Base-by-base conservation (phyloP, 371 early-diverging fungal species). In the Actinomortierella ambigua region DNA sequence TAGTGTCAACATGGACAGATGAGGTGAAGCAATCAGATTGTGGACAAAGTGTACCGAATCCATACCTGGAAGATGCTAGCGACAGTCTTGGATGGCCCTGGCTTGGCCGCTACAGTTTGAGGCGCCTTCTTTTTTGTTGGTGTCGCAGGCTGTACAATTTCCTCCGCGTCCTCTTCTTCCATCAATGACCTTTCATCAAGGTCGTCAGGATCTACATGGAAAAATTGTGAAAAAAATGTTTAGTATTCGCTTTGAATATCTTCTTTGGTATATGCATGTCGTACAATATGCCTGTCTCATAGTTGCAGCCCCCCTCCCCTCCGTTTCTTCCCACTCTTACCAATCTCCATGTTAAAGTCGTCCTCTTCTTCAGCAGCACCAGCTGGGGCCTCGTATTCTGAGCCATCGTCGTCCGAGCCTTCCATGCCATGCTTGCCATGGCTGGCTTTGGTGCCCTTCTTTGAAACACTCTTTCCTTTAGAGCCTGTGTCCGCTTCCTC, bases 391-490 rank as follows among this genome's bases (percentile, higher is more conserved):
- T 78, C 75, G 41, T 82, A 76, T 47, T 77, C 63, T 44, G 80
- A 77, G 20, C 78, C 75, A 42, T 62, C 64, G 50, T 78, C 71
- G 55, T 79, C 71, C 41, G 77, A 78, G 9, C 64, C 62, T n/a
- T 65, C 55, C 23, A 58, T 23, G 42, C 51, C 61, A 62, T 23
- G 64, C 60, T 24, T 71, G 62, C 34, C 29, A 54, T 65, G 64
- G 61, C 57, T 62, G 52, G 28, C 62, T 26, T 23, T 50, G 64
- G 57, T 75, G 57, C 50, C 67, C 17, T 56, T 63, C 24, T 50
- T 58, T 18, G 44, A 51, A 13, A 23, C 46, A 23, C 46, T 53
- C 7, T 27, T 13, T 28, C 44, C 27, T 39, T 0, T 44, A 53
- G 8, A 29, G 11, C 42, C 49, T 27, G 29, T 39, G 14, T 55